These are phyloP conservation scores for Hypoxylon sp. DNA, from an alignment of 2,329 filamentous ascomycete species.

Conservation along the genomic window DNA sequence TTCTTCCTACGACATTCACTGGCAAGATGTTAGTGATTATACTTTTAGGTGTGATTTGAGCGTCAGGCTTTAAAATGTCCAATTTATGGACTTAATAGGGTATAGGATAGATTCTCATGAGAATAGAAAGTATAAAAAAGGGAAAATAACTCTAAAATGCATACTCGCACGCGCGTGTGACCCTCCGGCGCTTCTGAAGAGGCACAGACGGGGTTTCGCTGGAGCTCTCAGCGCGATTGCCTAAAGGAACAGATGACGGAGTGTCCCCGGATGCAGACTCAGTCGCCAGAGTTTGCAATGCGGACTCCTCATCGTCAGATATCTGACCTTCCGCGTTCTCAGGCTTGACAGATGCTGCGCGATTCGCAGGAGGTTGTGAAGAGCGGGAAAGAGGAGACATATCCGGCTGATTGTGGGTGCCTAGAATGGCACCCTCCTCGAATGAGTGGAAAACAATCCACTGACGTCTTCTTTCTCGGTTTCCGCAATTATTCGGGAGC, in stretches of 20 bases:
- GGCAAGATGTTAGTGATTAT: slow-evolving; percentile 27
- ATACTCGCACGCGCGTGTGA: slow-evolving; percentile 82
- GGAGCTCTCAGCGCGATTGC: slow-evolving; percentile 49
- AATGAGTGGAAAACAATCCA: slow-evolving; percentile 32
- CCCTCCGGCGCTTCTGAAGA: slow-evolving; percentile 81
- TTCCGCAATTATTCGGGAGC: slow-evolving; percentile 46
- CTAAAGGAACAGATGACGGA: slow-evolving; percentile 54
- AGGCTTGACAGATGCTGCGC: slow-evolving; percentile 47
- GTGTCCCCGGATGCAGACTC: slow-evolving; percentile 59
- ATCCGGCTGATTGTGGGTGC: slow-evolving; percentile 42
- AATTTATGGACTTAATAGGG: not conserved
- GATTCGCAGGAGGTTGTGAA: slow-evolving; percentile 50
- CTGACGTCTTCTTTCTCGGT: slow-evolving; percentile 43
- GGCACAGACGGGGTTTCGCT: slow-evolving; percentile 65
- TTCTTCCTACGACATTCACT: slow-evolving; percentile 80
- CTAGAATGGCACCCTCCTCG: slow-evolving; percentile 36
- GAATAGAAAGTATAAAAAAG: slow-evolving; percentile 24
- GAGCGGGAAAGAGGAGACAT: slow-evolving; percentile 53
- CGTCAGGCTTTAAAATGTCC: not conserved
- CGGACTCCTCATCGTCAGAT: slow-evolving; percentile 59
- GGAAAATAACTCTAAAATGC: slow-evolving; percentile 23
- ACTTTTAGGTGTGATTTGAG: slow-evolving; percentile 2
- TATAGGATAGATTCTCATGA: not conserved
- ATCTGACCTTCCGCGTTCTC: slow-evolving; percentile 57
- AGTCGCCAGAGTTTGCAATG: slow-evolving; percentile 39